Percentiles rank a stretch among this genome's conserved stretches.
Evolutionary conservation across 164 flowering plant genomes (phyloP).

Genomic region (Tetrastigma voinierianum): DNA sequence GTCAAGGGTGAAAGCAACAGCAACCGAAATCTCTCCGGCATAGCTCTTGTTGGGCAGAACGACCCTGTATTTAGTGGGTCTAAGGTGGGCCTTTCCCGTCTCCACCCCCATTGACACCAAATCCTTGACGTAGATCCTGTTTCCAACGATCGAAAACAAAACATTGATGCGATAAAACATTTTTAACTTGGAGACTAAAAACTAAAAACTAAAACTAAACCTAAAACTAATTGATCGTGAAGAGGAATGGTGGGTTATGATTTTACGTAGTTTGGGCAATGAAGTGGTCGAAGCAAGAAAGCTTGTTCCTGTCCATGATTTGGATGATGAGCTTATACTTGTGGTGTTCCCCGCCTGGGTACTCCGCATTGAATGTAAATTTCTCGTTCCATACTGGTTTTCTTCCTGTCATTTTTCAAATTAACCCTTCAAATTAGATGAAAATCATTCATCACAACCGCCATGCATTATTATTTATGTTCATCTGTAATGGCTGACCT

Average conservation of each 20-base stretch:
- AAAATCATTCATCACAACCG: too few species aligned
- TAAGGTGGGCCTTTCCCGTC: conserved; percentile 9
- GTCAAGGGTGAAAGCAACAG: conserved; percentile 10
- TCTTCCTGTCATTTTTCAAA: too few species aligned
- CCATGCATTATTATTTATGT: too few species aligned
- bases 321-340: conserved; percentile 4
- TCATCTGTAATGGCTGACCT: conserved; percentile 2
- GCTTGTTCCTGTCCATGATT: conserved; percentile 5
- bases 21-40: conserved; percentile 21
- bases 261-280: conserved; percentile 12
- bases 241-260: too few species aligned
- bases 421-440: too few species aligned
- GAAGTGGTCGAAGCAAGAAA: background rate
- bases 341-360: background rate
- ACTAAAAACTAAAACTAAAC: too few species aligned
- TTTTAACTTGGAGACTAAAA: too few species aligned
- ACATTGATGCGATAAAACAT: background rate
- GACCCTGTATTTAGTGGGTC: conserved; percentile 9
- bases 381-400: conserved; percentile 13
- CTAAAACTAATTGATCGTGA: too few species aligned
- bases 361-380: conserved; percentile 4
- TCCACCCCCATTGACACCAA: conserved; percentile 15
- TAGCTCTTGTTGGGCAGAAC: conserved; percentile 11
- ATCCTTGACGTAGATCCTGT: conserved; percentile 24
- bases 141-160: background rate